Evolutionary conservation across 345 rosid species (phyloP).

Genomic region (Lepidium aucheri): DNA sequence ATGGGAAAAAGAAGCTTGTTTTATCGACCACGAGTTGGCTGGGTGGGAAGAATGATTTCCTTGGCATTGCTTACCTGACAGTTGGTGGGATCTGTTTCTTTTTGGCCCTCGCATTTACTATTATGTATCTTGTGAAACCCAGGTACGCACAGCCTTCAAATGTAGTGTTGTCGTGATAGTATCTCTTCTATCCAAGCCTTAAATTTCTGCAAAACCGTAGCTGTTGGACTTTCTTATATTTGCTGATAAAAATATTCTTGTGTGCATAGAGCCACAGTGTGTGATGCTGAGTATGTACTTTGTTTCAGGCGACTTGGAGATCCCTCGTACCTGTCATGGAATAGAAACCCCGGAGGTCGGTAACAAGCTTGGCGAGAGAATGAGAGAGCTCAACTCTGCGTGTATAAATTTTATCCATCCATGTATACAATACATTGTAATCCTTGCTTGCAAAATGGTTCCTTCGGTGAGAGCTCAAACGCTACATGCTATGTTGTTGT

Average conservation of each 20-base stretch:
- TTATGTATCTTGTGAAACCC: constrained; percentile 82
- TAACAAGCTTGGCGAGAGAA: constrained; percentile 20
- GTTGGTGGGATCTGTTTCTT: constrained; percentile 89
- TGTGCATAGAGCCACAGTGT: neutral
- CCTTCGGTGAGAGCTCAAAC: neutral
- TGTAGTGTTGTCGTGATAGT: constrained; percentile 1
- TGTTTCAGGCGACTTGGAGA: constrained; percentile 81
- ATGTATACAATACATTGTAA: constrained; percentile 13
- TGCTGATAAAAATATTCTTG: neutral
- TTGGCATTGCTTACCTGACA: constrained; percentile 91
- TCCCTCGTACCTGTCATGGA: constrained; percentile 96
- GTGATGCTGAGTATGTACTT: neutral
- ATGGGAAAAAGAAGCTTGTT: constrained; percentile 92
- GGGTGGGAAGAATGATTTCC: constrained; percentile 96
- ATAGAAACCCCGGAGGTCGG: constrained; percentile 66
- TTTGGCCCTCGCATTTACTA: constrained; percentile 74
- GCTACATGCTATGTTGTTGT: constrained; percentile 14
- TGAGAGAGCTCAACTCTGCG: neutral
- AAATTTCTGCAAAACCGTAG: neutral
- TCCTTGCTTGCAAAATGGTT: neutral
- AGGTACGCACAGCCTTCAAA: constrained; percentile 42
- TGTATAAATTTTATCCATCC: constrained; percentile 19
- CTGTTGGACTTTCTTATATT: neutral
- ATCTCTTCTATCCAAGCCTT: neutral
- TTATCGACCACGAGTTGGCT: constrained; percentile 98